A percentile compares a stretch with the other conserved stretches of the same genome.
These are phyloP conservation scores for Pseudoscleropodium purum DNA, from an alignment of 225 moss, liverwort and hornwort genomes.

Conservation along the genomic window DNA sequence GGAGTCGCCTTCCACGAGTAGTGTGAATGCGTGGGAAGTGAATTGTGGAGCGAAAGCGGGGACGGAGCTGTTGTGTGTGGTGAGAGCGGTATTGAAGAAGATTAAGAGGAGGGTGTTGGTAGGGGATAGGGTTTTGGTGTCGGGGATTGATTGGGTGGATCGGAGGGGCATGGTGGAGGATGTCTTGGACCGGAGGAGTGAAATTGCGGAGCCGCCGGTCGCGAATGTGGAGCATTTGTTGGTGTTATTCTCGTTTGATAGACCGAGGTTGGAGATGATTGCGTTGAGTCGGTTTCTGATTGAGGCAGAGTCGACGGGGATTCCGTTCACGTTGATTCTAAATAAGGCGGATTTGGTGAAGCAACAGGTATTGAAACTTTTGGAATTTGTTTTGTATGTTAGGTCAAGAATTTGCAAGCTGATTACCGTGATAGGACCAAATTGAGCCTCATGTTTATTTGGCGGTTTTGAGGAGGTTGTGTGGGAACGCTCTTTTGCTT, in stretches of 20 bases:
- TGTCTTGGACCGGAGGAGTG: conserved; percentile 69
- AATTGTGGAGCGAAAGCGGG: conserved; percentile 36
- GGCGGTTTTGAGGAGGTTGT: neutral
- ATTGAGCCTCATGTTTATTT: neutral
- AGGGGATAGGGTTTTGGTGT: conserved; percentile 78
- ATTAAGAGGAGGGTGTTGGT: conserved; percentile 89
- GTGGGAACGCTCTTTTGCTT: neutral
- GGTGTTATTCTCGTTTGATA: conserved; percentile 70
- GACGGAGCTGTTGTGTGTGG: conserved; percentile 73
- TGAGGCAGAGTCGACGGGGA: conserved; percentile 84
- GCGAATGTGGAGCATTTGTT: conserved; percentile 90
- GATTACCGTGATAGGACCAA: neutral
- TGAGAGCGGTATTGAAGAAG: conserved; percentile 83
- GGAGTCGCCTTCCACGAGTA: neutral
- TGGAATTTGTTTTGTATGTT: neutral
- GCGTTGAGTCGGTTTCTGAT: conserved; percentile 83
- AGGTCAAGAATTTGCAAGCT: neutral
- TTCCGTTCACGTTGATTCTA: conserved; percentile 77
- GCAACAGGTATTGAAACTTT: conserved; percentile 23
- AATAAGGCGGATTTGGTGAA: conserved; percentile 81
- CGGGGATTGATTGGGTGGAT: conserved; percentile 84
- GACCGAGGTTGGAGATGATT: conserved; percentile 78
- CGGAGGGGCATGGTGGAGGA: conserved; percentile 95
- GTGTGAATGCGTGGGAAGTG: conserved; percentile 36
- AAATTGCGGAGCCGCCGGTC: conserved; percentile 86